Base-by-base conservation (phyloP, 805 yeast species). In the Myxozyma neglecta region DNA sequence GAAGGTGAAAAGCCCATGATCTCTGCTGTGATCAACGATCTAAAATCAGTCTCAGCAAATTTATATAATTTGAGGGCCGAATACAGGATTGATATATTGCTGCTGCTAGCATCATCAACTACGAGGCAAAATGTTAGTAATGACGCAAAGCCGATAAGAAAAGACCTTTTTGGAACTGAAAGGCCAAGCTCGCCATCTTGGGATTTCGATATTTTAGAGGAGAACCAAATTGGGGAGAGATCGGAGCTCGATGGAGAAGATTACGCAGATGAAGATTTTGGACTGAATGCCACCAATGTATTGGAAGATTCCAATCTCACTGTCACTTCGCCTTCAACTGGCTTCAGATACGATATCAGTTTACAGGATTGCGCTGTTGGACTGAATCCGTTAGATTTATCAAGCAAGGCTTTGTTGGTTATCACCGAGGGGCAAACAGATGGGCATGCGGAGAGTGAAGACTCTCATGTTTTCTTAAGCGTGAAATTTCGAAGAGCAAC, bases 61-160 rank as follows among this genome's bases (percentile, higher is more conserved):
- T 63, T 87, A 24, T 76, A 82, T 40, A 83, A 85, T 60, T 57
- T 83, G 11, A 66, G 75, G 5, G 7, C 87, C 1, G 83, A 85
- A 45, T 88, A 88, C 67, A 81, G 84, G 67, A 83, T 91, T 0
- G 73, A 75, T 29, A 83, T 92, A 88, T 60, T 88, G 16, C 63
- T 75, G 5, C 60, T 81, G 20, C 75, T 85, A 50, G 83, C 34
- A 11, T 32, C 55, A 2, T 53, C 59, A 8, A 49, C 57, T 48
- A 37, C 36, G 13, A 18, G 9, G 18, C 45, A 39, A n/a, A 20
- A 43, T 47, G 36, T 10, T 8, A n/a, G 37, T 10, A 20, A 43
- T 16, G 53, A 42, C 16, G 44, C 56, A 5, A 47, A 47, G 34
- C 35, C 29, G 8, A 13, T 43, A 24, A 53, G 51, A 35, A 39